Evolutionary conservation across 208 protist genomes (phyloP).

Genomic region (Wallacemonas sp.): DNA sequence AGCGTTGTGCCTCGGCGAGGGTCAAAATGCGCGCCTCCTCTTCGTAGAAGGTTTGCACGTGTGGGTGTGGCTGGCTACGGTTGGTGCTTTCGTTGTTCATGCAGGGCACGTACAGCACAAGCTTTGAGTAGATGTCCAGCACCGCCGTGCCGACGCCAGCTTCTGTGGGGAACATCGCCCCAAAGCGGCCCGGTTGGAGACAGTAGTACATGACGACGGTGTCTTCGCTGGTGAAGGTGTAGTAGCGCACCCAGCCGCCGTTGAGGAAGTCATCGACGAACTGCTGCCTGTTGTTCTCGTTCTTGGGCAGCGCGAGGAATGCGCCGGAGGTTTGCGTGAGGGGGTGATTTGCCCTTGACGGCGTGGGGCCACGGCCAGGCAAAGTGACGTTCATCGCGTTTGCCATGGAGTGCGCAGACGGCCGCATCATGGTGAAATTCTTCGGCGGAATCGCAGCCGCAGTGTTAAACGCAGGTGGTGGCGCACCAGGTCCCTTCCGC

Average conservation of each 20-base stretch:
- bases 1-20: conserved; percentile 69
- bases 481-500: conserved; percentile 52
- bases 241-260: conserved; percentile 86
- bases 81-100: conserved; percentile 87
- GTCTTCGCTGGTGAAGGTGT: conserved; percentile 79
- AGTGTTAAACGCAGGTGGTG: conserved; percentile 24
- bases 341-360: conserved; percentile 15
- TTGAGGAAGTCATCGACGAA: conserved; percentile 85
- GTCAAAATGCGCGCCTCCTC: conserved; percentile 78
- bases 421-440: conserved; percentile 38
- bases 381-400: conserved; percentile 33
- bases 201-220: conserved; percentile 88
- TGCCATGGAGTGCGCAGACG: conserved; percentile 46
- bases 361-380: conserved; percentile 7
- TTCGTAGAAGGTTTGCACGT: conserved; percentile 89
- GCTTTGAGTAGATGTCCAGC: conserved; percentile 78
- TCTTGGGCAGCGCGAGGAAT: conserved; percentile 75
- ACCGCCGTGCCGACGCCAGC: conserved; percentile 80
- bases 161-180: conserved; percentile 83
- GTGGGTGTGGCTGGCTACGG: conserved; percentile 81
- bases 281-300: conserved; percentile 69
- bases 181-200: conserved; percentile 84
- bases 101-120: conserved; percentile 84
- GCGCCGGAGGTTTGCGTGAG: conserved; percentile 26
- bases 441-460: conserved; percentile 40